Percentiles rank a stretch among this genome's conserved stretches.
Evolutionary conservation across 768 basidiomycete genomes (phyloP).

Genomic region (Rhodotorula graminis): DNA sequence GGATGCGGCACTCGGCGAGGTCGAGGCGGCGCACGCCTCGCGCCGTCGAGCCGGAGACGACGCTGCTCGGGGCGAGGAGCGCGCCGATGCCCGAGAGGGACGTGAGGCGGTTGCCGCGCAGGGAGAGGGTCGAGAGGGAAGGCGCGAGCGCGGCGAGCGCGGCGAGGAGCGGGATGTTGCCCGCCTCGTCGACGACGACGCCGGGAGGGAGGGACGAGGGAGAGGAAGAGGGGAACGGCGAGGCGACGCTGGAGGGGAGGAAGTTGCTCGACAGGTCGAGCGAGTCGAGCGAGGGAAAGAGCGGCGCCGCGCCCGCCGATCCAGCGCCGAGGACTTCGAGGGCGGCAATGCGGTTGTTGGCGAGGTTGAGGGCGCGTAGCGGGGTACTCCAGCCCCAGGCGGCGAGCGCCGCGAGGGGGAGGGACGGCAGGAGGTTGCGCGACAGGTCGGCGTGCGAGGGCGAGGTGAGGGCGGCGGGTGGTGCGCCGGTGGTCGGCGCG

Average conservation of each 20-base stretch:
- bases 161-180: neutral
- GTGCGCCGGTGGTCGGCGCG: neutral
- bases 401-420: slow-evolving; percentile 1
- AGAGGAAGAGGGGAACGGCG: neutral
- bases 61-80: slow-evolving; percentile 2
- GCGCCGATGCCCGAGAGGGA: slow-evolving; percentile 11
- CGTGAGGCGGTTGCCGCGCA: slow-evolving; percentile 25
- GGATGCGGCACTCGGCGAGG: slow-evolving; percentile 21
- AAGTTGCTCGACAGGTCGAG: slow-evolving; percentile 23
- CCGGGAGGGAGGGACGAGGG: neutral
- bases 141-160: neutral
- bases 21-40: slow-evolving; percentile 1
- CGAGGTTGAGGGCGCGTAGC: slow-evolving; percentile 10
- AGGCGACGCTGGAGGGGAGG: neutral
- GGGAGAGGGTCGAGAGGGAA: neutral
- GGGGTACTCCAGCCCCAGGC: slow-evolving; percentile 8
- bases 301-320: too few relatives aligned
- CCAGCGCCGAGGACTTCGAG: neutral
- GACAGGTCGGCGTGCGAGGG: slow-evolving; percentile 12
- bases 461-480: neutral
- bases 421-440: slow-evolving; percentile 1
- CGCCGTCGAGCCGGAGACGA: neutral
- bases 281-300: slow-evolving; percentile 1
- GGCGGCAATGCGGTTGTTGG: slow-evolving; percentile 13
- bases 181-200: neutral